These are phyloP conservation scores for Neurospora cerealis DNA, from an alignment of 495 filamentous ascomycete genomes.

Conservation along the genomic window DNA sequence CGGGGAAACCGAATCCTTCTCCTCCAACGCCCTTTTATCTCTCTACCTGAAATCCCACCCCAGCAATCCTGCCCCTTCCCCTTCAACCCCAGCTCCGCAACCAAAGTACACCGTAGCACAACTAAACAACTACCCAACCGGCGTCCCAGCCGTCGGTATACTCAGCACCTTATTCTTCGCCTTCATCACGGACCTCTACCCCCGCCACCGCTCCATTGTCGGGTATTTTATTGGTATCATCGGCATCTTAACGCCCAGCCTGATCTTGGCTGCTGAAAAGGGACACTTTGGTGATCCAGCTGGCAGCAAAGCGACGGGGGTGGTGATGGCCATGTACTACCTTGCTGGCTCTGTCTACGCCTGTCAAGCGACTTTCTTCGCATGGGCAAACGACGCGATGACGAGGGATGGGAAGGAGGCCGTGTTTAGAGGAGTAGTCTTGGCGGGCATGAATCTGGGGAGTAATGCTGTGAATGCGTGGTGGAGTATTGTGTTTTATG, in stretches of 20 bases:
- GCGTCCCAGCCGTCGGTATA: constrained; percentile 41
- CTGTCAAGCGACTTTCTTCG: constrained; percentile 51
- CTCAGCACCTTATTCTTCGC: too few species aligned
- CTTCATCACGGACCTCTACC: constrained; percentile 41
- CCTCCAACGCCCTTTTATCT: constrained; percentile 36
- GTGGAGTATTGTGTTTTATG: constrained; percentile 59
- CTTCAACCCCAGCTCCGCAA: not conserved
- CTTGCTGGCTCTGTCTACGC: constrained; percentile 47
- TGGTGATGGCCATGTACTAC: constrained; percentile 44
- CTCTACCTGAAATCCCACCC: constrained; percentile 32
- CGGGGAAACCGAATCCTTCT: constrained; percentile 43
- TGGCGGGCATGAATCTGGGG: constrained; percentile 50
- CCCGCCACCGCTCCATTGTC: constrained; percentile 40
- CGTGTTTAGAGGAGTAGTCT: constrained; percentile 36
- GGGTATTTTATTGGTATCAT: constrained; percentile 45
- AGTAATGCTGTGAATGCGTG: constrained; percentile 49
- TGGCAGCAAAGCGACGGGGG: constrained; percentile 6
- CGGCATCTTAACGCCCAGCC: constrained; percentile 34
- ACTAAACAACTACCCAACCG: constrained; percentile 42
- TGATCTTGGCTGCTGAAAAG: constrained; percentile 38
- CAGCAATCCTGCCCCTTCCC: not conserved
- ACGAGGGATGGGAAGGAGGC: constrained; percentile 28
- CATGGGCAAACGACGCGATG: constrained; percentile 52
- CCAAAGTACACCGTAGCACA: constrained; percentile 33
- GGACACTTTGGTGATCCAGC: constrained; percentile 21